Conservation (phyloP, 2,329 filamentous ascomycete genomes). For the Seiridium cupressi region DNA sequence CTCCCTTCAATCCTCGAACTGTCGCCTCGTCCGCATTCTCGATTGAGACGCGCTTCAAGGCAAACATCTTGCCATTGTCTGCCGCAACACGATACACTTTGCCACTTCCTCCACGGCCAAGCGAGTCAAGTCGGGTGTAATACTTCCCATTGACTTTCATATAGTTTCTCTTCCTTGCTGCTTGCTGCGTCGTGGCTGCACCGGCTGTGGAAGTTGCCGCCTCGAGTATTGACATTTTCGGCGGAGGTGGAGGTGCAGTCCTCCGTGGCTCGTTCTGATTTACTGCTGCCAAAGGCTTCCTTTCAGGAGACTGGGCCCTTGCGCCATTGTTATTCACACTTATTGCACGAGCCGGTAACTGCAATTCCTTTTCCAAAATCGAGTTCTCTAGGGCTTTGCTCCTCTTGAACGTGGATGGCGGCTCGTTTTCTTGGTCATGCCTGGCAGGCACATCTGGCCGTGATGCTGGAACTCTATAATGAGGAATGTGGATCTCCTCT, state of each 20-base stretch:
- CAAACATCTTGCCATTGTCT: conserved; percentile 94
- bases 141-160: conserved; percentile 87
- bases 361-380: conserved; percentile 53
- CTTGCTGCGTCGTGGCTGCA: conserved; percentile 71
- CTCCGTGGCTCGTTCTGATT: conserved; percentile 72
- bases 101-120: conserved; percentile 88
- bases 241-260: conserved; percentile 76
- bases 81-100: conserved; percentile 97
- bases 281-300: conserved; percentile 53
- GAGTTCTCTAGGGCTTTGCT: conserved; percentile 54
- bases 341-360: conserved; percentile 49
- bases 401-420: conserved; percentile 66
- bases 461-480: conserved; percentile 56
- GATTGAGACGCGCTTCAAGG: conserved; percentile 87
- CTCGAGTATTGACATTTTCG: conserved; percentile 96
- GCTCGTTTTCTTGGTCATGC: conserved; percentile 84
- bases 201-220: conserved; percentile 83
- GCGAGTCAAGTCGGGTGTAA: conserved; percentile 85
- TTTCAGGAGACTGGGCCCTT: conserved; percentile 48
- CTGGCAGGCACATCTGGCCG: conserved; percentile 58
- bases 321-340: conserved; percentile 39
- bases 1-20: conserved; percentile 85
- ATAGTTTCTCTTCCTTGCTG: conserved; percentile 74
- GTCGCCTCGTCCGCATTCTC: conserved; percentile 85
- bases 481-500: conserved; percentile 43